phyloP scores from a whole-genome alignment of 2,329 filamentous ascomycete genomes.

The Teratosphaeria destructans region DNA sequence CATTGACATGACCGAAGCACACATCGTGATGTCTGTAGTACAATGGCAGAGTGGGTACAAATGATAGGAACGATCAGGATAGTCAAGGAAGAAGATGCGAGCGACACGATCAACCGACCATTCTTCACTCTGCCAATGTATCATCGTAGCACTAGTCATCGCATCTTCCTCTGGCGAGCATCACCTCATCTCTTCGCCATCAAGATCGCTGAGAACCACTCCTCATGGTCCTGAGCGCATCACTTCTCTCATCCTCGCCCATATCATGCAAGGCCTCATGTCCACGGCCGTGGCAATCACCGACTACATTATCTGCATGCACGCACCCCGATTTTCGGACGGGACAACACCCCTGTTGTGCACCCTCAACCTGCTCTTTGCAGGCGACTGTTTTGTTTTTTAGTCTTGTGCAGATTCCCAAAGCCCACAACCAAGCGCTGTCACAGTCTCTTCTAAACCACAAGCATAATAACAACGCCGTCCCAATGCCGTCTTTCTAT shows the following conservation, averaged over 20 bases:
- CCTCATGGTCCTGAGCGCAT: not conserved
- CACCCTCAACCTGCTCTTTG: not conserved
- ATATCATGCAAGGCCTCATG: not conserved
- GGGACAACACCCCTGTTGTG: not conserved
- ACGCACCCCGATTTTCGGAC: not conserved
- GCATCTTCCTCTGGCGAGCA: not conserved
- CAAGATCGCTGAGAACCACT: not conserved
- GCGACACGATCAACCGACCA: not conserved
- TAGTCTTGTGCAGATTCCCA: not conserved
- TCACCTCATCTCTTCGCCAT: not conserved
- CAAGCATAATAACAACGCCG: not conserved
- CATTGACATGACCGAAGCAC: too few species aligned
- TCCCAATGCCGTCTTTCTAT: constrained; percentile 1
- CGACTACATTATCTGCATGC: not conserved
- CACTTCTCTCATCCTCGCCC: not conserved
- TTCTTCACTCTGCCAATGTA: not conserved
- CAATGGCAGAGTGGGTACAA: not conserved
- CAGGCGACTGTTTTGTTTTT: not conserved
- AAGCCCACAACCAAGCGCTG: not conserved
- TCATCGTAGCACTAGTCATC: not conserved
- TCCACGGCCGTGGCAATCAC: not conserved
- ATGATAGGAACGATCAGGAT: not conserved
- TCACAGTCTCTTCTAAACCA: not conserved
- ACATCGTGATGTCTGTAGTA: too few species aligned
- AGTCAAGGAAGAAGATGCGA: not conserved